Evolutionary conservation across 352 stramenopile species (phyloP).

Genomic region (Pythium grandisporangium): DNA sequence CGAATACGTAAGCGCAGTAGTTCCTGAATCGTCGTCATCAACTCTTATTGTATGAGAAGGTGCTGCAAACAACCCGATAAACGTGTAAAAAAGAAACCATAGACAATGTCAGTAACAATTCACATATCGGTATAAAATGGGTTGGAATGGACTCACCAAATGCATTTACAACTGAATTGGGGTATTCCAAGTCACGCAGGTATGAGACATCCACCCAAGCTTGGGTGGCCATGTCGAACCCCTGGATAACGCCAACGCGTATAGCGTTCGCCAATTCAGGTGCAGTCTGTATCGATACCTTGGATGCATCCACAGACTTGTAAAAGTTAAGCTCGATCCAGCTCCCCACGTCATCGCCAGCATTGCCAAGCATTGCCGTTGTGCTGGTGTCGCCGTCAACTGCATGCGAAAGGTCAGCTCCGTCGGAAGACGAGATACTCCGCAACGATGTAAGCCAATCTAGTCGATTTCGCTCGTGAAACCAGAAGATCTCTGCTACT

Average conservation of each 20-base stretch:
- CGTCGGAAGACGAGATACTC: slow-evolving; percentile 13
- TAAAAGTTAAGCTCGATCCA: slow-evolving; percentile 22
- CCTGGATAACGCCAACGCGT: slow-evolving; percentile 1
- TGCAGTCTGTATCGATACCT: slow-evolving; percentile 14
- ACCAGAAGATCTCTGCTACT: slow-evolving; percentile 17
- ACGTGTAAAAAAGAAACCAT: neutral
- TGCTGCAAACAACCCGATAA: neutral
- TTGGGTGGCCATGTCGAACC: slow-evolving; percentile 6
- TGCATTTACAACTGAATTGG: slow-evolving; percentile 5
- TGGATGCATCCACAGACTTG: slow-evolving; percentile 14
- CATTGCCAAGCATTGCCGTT: slow-evolving; percentile 4
- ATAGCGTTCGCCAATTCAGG: slow-evolving; percentile 12
- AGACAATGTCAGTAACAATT: neutral
- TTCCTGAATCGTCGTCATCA: slow-evolving; percentile 18
- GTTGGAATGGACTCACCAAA: slow-evolving; percentile 10
- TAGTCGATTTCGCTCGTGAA: slow-evolving; percentile 8
- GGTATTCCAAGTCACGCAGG: slow-evolving; percentile 14
- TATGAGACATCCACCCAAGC: slow-evolving; percentile 11
- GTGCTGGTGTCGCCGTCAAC: slow-evolving; percentile 16
- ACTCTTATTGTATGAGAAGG: slow-evolving; percentile 4
- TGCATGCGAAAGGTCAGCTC: slow-evolving; percentile 10
- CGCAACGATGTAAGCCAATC: slow-evolving; percentile 7
- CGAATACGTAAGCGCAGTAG: slow-evolving; percentile 8
- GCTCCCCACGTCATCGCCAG: slow-evolving; percentile 9
- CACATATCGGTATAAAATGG: no score